Base-by-base conservation (phyloP, 176 grass and related monocot genomes). In the Saccharum spontaneum region DNA sequence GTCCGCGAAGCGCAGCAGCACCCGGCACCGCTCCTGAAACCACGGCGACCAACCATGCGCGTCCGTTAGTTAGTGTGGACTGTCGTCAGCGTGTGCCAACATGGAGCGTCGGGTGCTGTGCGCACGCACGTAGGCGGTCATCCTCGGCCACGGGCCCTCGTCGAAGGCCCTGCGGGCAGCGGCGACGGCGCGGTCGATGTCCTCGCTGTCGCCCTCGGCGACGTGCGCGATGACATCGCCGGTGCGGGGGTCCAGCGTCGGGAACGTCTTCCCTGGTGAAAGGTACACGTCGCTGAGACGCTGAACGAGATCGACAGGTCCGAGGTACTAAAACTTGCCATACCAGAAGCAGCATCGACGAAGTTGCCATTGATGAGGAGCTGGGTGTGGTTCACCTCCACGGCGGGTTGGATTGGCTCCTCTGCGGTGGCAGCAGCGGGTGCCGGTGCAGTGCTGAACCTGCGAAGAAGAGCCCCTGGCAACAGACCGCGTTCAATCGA, bases 331-430 rank as follows among this genome's bases (percentile, higher is more conserved):
- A 18, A 18, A 45, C 28, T 34, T 59, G 52, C 2, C 33, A 8
- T 74, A 95, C 96, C 96, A 48, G 96, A 98, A 41, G 88, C 97
- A 1, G 97, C 76, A n/a, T 95, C 97, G 40, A 95, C 90, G 71
- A 98, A 98, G 52, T 92, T 76, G 33, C 97, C 93, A 73, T 98
- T 80, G 79, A 98, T 98, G 73, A 98, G 57, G 71, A 95, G 97
- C 87, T 92, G 82, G 16, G 86, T 94, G 84, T 95, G 55, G 40
- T 90, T 95, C n/a, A 94, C 84, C 82, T 94, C 86, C 85, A 98
- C 97, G 2, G 90, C 67, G 1, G 97, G 90, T 22, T 87, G 65
- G 45, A 98, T 92, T 6, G 86, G 86, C 78, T 95, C 86, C 54
- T 95, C 94, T 4, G 37, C 9, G 41, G 79, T 79, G 15, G 79